Evolutionary conservation across 345 rosid species (phyloP), one percentile per base, ranked within the genome.

Genomic region (Corchorus capsularis): DNA sequence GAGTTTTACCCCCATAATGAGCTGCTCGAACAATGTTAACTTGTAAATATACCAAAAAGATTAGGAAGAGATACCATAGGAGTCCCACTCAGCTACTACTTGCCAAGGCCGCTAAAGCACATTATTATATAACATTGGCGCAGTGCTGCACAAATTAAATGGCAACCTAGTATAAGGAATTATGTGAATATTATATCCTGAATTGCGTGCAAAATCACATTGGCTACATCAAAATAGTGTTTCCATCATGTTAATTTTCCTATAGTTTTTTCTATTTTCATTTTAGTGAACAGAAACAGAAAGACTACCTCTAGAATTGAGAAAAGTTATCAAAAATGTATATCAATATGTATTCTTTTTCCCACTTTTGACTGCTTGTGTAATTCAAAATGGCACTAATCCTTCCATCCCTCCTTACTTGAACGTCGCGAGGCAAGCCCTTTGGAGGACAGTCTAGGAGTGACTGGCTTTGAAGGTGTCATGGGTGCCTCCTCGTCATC

Each of bases 361-460:
- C 4, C 37, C 11, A 9, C 4, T 16, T 50, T 16, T 16, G 27
- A 43, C 17, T 50, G 60, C 60, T 9, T 50, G 6, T 17, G 46
- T 17, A 34, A 32, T 50, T 34, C 39, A 27, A 60, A 52, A 34
- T n/a, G 27, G 13, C 16, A 27, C 75, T 92, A 90, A 77, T 89
- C 97, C 81, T 92, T 93, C 97, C 98, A 90, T 20, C 85, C 97
- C n/a, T 93, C 97, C 83, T 93, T 93, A 80, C 55, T 83, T 79
- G 85, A 85, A 54, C 93, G 86, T 19, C 98, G 84, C 0, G 98
- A 77, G 32, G 95, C 92, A 43, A 91, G 91, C 66, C 94, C 97
- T 85, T 87, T 90, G 7, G 92, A 82, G 0, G 97, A 92, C 41
- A 92, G 76, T 80, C 86, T 86, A 4, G 97, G 93, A 17, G 95